phyloP scores from a whole-genome alignment of 2,329 filamentous ascomycete species.

The Aureobasidium pullulans region DNA sequence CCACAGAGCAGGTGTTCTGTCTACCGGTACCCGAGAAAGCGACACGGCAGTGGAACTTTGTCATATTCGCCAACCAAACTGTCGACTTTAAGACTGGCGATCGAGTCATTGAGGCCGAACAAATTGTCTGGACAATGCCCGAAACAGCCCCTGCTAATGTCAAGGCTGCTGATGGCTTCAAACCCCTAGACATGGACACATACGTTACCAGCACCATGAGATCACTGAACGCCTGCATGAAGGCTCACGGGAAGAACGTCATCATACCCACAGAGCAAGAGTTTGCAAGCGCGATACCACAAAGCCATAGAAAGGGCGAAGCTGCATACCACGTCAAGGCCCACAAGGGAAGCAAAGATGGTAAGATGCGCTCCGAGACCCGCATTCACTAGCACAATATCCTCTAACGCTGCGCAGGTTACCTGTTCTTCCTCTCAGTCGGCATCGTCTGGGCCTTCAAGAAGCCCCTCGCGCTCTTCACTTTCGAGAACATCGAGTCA shows the following conservation, averaged over 20 bases:
- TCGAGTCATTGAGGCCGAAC: slow-evolving; percentile 38
- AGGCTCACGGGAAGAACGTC: slow-evolving; percentile 38
- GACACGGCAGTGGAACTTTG: slow-evolving; percentile 56
- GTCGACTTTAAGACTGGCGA: slow-evolving; percentile 38
- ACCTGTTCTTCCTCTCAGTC: slow-evolving; percentile 54
- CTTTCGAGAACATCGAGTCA: slow-evolving; percentile 51
- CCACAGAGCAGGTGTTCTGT: slow-evolving; percentile 49
- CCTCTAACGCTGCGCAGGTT: slow-evolving; percentile 36
- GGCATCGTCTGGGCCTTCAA: slow-evolving; percentile 60
- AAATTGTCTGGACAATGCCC: slow-evolving; percentile 54
- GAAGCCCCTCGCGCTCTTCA: slow-evolving; percentile 56
- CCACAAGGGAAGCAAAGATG: slow-evolving; percentile 58
- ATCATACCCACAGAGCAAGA: slow-evolving; percentile 49
- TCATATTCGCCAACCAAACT: slow-evolving; percentile 48
- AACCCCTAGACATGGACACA: slow-evolving; percentile 33
- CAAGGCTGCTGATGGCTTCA: slow-evolving; percentile 19
- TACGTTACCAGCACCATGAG: slow-evolving; percentile 37
- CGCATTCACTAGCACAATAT: no score
- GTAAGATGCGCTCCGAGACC: slow-evolving; percentile 29
- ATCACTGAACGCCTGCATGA: slow-evolving; percentile 44
- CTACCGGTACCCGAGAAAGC: slow-evolving; percentile 58
- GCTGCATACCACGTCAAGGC: slow-evolving; percentile 58
- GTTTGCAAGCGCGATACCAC: slow-evolving; percentile 53
- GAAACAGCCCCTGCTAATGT: slow-evolving; percentile 45
- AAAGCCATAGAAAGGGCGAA: slow-evolving; percentile 55